A percentile compares a stretch with the other conserved stretches of the same genome.
These are phyloP conservation scores for Populus deltoides DNA, from an alignment of 345 rosid genomes.

Conservation along the genomic window DNA sequence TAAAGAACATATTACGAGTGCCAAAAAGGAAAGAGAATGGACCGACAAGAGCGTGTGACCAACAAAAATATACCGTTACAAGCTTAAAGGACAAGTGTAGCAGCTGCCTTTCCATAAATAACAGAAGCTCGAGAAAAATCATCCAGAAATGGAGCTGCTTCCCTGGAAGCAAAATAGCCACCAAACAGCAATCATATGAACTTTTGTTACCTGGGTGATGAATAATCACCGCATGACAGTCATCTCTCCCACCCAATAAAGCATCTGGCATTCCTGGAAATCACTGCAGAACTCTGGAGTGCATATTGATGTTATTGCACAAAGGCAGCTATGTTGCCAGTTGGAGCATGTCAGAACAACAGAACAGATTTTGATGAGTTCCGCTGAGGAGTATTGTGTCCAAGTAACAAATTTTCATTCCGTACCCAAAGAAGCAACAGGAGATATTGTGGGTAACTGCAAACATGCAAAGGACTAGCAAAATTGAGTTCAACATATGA, in stretches of 20 bases:
- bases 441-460: conserved; percentile 9
- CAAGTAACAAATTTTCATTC: conserved; percentile 5
- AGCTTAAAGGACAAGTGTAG: conserved; percentile 4
- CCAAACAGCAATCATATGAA: neutral
- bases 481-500: neutral
- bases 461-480: neutral
- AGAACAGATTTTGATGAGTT: neutral
- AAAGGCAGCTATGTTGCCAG: neutral
- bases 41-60: neutral
- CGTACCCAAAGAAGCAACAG: neutral
- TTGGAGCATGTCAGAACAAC: neutral
- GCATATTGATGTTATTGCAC: conserved; percentile 5
- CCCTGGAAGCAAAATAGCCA: neutral
- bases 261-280: conserved; percentile 6
- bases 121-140: conserved; percentile 2
- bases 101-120: conserved; percentile 11
- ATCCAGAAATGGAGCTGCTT: conserved; percentile 10
- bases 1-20: neutral
- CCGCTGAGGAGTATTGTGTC: neutral
- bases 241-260: neutral
- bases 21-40: neutral
- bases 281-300: neutral
- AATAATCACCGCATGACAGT: conserved; percentile 2
- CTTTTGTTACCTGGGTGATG: conserved; percentile 7
- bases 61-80: neutral